Evolutionary conservation across 345 rosid species (phyloP), one percentile per base, ranked within the genome.

Genomic region (Clarkia xantiana): DNA sequence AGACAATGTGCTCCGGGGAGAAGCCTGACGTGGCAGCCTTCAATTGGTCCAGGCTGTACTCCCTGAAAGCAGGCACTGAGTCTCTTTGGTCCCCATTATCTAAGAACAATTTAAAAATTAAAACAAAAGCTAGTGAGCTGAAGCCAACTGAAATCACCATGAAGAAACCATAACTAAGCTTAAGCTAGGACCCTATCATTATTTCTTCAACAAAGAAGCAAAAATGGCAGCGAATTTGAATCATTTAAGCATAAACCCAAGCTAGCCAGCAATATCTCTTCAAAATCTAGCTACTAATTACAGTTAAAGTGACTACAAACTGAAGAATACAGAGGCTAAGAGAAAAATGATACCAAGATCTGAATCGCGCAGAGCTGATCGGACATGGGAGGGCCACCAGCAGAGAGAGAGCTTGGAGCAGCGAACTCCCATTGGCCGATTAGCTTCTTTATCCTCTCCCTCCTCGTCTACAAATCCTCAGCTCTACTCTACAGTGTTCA

Each of bases 351-450:
- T 49, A 84, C 96, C 94, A 15, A 77, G 78, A 77, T 84, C 96
- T 65, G 94, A 61, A 20, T 72, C 76, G 54, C 75, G 59, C 70
- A 62, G 78, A 71, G 71, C 67, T 52, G 94, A 66, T 62, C 73
- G 77, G 63, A 69, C 77, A 77, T 77, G 68, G 49, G 79, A 67
- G 51, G 90, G 81, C 87, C 85, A 87, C 83, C 79, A 83, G 59
- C 96, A 87, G 55, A 84, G 70, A 44, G 96, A 81, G 52, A 79
- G 57, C 67, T 79, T 87, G 70, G 96, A 87, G 87, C 94, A 87
- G 52, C 87, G 77, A 73, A 66, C 76, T 73, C 94, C 96, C 96
- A 87, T 87, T 76, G 64, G 25, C 12, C 20, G 14, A 40, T 40
- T 15, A 2, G 18, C 14, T 45, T 45, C 9, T 15, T 20, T 16